Base-by-base conservation (phyloP, 2,329 filamentous ascomycete genomes). In the Exophiala phaeomuriformis region DNA sequence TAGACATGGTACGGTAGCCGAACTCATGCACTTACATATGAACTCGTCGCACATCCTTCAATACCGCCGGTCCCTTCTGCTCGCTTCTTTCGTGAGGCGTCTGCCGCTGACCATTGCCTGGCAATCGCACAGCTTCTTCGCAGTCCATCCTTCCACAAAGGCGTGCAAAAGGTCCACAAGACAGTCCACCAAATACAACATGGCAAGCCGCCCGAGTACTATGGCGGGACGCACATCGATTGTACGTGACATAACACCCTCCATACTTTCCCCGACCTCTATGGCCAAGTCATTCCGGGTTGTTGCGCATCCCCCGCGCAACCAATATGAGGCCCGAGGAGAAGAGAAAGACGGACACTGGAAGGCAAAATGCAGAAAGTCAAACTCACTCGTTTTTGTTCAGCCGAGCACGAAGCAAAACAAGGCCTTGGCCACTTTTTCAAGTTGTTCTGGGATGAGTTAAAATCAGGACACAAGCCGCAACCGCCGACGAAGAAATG, bases 111-210 rank as follows among this genome's bases (percentile, higher is more conserved):
- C 19, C 19, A 19, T 19, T 19, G 19, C 19, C 19, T 19, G 19
- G 19, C 19, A 19, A 19, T 19, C 19, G 19, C 19, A 19, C 53
- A 64, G 61, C 68, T 75, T 52, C 64, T 75, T 47, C 62, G 66
- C 49, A 74, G 71, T 57, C 71, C 69, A 6, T 58, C 66, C 47
- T 75, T 74, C 57, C 72, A 73, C 61, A 65, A 68, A 37, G 66
- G 70, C 60, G 72, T 75, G 42, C 69, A 71, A 30, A 66, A 63
- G 51, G 67, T 74, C 27, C 71, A 75, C 61, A 68, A 69, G 47
- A 68, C 64, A 44, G 62, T 75, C 27, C 69, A 73, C 59, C 66
- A 68, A 49, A 35, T 72, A 19, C 68, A 68, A 52, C 66, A 74
- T 59, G 72, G 72, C 33, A 65, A 69, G 44, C 67, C 71, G 47